Evolutionary conservation across 306 rosid species (phyloP), one percentile per base, ranked within the genome.

Genomic region (Glycine latifolia): DNA sequence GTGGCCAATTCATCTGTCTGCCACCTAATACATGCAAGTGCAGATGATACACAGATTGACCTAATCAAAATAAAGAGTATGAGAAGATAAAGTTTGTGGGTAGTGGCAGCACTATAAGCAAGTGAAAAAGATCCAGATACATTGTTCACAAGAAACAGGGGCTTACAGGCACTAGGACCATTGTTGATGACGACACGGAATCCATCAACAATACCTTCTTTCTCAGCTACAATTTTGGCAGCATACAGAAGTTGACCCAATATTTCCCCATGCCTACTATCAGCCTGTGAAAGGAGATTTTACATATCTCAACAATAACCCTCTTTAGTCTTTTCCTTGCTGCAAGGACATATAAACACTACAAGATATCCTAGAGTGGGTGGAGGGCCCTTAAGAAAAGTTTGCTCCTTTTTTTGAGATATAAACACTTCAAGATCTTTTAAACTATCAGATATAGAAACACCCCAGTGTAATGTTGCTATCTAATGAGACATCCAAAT

Each of bases 11-110:
- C 93, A 91, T 68, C 79, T 88, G 89, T 85, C 97, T 94, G 75
- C 98, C 98, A 77, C 97, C 98, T 9, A 90, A 82, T 69, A 94
- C 92, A 81, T 94, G 98, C 93, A 94, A 83, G 90, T 94, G 98
- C 82, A 94, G 89, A 89, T 94, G 98, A 81, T 91, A 94, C 55
- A 94, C 98, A 67, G 94, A 91, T 89, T 94, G 98, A 82, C 97
- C 97, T 94, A 78, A 43, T 76, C 52, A 73, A 68, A 77, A 76
- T 16, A 67, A 77, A 53, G 77, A 82, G 72, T 41, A 26, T 8
- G 20, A 71, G 53, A 53, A 50, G 47, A 50, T 3, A 5, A 31
- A 71, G 47, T 26, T 48, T 16, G 68, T 3, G 8, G 15, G 10
- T 12, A 63, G 60, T 3, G 53, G 63, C 35, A 73, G 37, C 41